Evolutionary conservation across 1,284 basidiomycete genomes (phyloP).

Genomic region (Cerioporus squamosus): DNA sequence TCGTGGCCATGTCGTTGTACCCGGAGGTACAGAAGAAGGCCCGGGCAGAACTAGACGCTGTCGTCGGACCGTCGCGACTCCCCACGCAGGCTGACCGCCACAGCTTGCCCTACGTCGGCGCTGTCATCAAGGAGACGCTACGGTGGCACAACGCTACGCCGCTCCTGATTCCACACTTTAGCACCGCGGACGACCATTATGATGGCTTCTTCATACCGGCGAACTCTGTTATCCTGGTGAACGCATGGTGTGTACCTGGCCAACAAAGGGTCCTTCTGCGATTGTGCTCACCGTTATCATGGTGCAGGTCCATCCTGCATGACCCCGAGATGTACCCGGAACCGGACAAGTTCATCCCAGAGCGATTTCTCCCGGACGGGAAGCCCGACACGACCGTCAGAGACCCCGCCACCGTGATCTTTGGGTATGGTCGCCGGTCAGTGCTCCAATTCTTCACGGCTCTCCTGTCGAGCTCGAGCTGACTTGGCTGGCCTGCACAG

Average conservation of each 20-base stretch:
- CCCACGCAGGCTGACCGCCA: constrained; percentile 31
- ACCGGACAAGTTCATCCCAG: constrained; percentile 31
- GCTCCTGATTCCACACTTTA: constrained; percentile 18
- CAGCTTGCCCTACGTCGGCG: constrained; percentile 32
- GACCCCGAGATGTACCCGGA: constrained; percentile 31
- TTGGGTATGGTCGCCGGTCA: constrained; percentile 41
- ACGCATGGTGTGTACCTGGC: constrained; percentile 19
- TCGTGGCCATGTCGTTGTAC: constrained; percentile 30
- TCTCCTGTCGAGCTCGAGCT: too few species aligned
- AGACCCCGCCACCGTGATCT: constrained; percentile 33
- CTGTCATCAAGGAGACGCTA: constrained; percentile 33
- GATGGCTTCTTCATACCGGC: constrained; percentile 26
- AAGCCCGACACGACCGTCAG: constrained; percentile 28
- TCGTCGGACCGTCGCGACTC: constrained; percentile 28
- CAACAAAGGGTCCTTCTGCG: neutral
- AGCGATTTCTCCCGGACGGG: constrained; percentile 36
- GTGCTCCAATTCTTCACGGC: neutral
- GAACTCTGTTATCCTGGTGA: constrained; percentile 13
- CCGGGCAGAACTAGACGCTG: constrained; percentile 31
- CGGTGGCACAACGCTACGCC: constrained; percentile 26
- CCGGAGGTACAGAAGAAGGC: constrained; percentile 33
- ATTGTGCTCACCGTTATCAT: neutral
- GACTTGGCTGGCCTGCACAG: neutral
- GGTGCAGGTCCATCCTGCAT: constrained; percentile 30
- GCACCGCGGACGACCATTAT: constrained; percentile 26